These are phyloP conservation scores for Mrakiaceae sp. DNA, from an alignment of 1,284 basidiomycete genomes.

Conservation along the genomic window DNA sequence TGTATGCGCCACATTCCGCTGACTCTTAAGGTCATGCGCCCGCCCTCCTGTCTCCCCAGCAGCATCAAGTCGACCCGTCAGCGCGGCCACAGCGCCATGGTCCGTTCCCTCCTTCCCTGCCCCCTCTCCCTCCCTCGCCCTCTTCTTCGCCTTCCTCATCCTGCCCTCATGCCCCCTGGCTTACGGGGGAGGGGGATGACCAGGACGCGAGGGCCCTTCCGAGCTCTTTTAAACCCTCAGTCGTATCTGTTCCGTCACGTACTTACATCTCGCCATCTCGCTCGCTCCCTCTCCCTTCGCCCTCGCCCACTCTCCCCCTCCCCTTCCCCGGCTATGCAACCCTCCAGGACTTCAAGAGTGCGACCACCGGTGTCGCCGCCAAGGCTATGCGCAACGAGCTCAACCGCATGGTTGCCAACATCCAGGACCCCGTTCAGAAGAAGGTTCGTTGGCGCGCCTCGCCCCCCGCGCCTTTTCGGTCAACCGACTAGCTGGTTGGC, in stretches of 20 bases:
- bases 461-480: not conserved
- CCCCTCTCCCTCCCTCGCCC: not conserved
- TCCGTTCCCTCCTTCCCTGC: not conserved
- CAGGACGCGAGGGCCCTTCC: too few species aligned
- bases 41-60: not conserved
- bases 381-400: conserved; percentile 99
- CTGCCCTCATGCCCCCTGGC: not conserved
- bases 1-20: not conserved
- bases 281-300: not conserved
- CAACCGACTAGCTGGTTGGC: not conserved
- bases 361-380: conserved; percentile 91
- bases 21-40: not conserved
- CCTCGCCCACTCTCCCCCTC: not conserved
- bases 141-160: not conserved
- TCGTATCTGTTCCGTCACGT: too few species aligned
- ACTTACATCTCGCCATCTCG: not conserved
- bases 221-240: not conserved
- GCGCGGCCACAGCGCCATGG: conserved; percentile 12
- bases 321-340: too few species aligned
- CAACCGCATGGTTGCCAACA: conserved; percentile 75
- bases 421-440: conserved; percentile 64
- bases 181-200: too few species aligned
- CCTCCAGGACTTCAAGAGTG: conserved; percentile 79
- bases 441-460: conserved; percentile 51
- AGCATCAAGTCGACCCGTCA: conserved; percentile 8